These are phyloP conservation scores for Alternaria brassicicola DNA, from an alignment of 2,329 filamentous ascomycete genomes.

Conservation along the genomic window DNA sequence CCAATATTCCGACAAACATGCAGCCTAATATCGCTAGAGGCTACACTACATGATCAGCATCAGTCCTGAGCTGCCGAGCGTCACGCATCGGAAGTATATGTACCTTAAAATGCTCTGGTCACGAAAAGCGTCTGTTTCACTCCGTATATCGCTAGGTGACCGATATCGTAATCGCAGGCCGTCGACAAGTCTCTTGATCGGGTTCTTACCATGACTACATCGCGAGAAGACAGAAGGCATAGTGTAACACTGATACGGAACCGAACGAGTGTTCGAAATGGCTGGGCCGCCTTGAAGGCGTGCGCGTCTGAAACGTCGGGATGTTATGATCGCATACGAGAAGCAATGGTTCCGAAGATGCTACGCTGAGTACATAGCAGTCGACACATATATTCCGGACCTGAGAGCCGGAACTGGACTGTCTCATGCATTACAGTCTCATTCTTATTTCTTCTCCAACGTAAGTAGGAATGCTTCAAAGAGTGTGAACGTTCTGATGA, in stretches of 20 bases:
- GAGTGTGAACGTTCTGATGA: neutral
- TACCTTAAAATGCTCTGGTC: neutral
- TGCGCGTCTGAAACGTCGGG: constrained; percentile 16
- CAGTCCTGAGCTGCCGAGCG: neutral
- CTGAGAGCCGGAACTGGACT: neutral
- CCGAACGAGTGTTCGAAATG: neutral
- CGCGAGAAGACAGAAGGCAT: neutral
- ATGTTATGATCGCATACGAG: constrained; percentile 11
- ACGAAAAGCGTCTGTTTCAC: constrained; percentile 9
- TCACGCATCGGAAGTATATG: constrained; percentile 4
- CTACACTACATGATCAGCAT: constrained; percentile 11
- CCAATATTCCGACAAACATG: constrained; percentile 9
- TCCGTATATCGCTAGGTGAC: neutral
- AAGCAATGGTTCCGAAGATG: constrained; percentile 9
- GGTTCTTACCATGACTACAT: neutral
- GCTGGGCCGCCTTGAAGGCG: neutral
- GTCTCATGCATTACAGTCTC: neutral
- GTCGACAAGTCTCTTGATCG: neutral
- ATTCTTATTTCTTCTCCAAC: neutral
- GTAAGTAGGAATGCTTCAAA: neutral
- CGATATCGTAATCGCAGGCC: neutral
- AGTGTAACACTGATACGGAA: constrained; percentile 11
- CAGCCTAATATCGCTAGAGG: constrained; percentile 4
- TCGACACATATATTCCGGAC: neutral
- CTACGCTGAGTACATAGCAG: constrained; percentile 6